These are phyloP conservation scores for Leptodermis oblonga DNA, from an alignment of 257 asterid genomes.

Conservation along the genomic window DNA sequence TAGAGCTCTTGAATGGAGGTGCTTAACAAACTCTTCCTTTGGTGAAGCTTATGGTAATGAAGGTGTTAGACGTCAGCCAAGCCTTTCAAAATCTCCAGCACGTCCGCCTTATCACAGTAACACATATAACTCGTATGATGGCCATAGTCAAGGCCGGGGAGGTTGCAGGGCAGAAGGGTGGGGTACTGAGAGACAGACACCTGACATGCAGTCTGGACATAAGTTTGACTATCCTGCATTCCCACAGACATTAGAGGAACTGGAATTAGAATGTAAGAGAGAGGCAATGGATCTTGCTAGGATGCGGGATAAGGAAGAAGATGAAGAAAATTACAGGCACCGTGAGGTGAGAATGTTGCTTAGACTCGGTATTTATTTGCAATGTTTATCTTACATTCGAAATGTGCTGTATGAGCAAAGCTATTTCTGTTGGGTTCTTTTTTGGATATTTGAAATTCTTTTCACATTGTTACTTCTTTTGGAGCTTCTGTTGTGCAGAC, in stretches of 20 bases:
- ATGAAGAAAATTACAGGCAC: conserved; percentile 79
- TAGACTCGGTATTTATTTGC: conserved; percentile 6
- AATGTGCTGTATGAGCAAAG: conserved; percentile 6
- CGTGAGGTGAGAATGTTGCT: conserved; percentile 66
- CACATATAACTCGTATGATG: conserved; percentile 54
- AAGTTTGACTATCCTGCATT: conserved; percentile 49
- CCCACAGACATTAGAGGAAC: conserved; percentile 67
- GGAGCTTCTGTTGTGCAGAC: neutral
- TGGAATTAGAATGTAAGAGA: conserved; percentile 63
- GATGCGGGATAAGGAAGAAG: conserved; percentile 92
- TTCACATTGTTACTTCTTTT: neutral
- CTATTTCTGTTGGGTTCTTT: neutral
- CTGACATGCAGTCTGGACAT: conserved; percentile 45
- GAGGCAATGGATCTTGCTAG: conserved; percentile 86
- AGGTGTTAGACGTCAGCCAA: conserved; percentile 80
- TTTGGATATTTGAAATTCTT: neutral
- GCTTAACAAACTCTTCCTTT: conserved; percentile 88
- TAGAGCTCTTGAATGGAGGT: conserved; percentile 66
- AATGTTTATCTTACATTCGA: conserved; percentile 3
- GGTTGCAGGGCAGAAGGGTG: conserved; percentile 61
- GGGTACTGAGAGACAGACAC: conserved; percentile 58
- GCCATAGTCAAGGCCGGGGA: conserved; percentile 63
- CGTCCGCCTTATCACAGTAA: conserved; percentile 43
- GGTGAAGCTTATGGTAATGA: conserved; percentile 97
- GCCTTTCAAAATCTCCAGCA: conserved; percentile 85